A percentile compares a stretch with the other conserved stretches of the same genome.
phyloP scores from a whole-genome alignment of 164 flowering plant genomes.

The Cinnamomum micranthum region DNA sequence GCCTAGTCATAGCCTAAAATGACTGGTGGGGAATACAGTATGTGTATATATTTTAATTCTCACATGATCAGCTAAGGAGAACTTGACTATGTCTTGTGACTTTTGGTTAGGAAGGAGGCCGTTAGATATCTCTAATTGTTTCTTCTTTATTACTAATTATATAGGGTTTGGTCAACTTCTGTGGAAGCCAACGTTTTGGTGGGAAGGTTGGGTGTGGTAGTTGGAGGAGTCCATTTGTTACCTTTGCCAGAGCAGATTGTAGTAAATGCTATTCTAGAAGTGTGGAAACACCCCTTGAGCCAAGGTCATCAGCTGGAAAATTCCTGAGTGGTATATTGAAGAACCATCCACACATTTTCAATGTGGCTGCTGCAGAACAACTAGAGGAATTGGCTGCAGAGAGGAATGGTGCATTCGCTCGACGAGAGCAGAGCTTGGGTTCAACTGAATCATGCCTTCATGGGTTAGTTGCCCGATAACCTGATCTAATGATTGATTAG shows the following conservation, averaged over 20 bases:
- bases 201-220: background rate
- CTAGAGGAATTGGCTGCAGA: conserved; percentile 50
- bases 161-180: conserved; percentile 7
- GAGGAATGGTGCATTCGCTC: conserved; percentile 48
- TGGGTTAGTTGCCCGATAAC: conserved; percentile 38
- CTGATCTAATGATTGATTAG: too few relatives aligned
- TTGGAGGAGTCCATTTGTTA: background rate
- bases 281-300: conserved; percentile 59
- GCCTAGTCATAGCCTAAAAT: too few relatives aligned
- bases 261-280: conserved; percentile 43
- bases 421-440: conserved; percentile 41
- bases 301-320: conserved; percentile 49
- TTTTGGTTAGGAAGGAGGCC: background rate
- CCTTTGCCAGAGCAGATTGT: conserved; percentile 35
- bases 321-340: conserved; percentile 48
- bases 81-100: background rate
- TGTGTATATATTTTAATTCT: too few relatives aligned
- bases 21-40: too few relatives aligned
- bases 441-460: conserved; percentile 63
- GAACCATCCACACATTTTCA: conserved; percentile 59
- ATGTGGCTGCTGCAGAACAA: conserved; percentile 48
- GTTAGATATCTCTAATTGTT: background rate
- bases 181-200: conserved; percentile 5
- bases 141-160: background rate
- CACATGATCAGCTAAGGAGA: background rate